phyloP scores from a whole-genome alignment of 1,139 yeast genomes.

The Yamadazyma epiphylla region DNA sequence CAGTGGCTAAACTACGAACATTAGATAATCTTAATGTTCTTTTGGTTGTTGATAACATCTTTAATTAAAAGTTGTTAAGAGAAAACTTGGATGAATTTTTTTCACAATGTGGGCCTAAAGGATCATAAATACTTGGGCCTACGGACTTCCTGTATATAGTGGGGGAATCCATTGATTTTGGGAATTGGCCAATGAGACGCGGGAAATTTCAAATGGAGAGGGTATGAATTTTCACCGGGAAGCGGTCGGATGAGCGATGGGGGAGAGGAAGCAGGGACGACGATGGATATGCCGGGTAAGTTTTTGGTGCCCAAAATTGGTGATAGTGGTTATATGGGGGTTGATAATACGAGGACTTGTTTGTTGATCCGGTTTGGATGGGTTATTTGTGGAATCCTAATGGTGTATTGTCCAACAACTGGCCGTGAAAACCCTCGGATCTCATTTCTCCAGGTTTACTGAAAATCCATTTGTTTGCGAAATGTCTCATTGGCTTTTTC shows the following conservation, averaged over 20 bases:
- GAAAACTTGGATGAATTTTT: too few relatives aligned
- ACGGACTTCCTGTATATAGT: neutral
- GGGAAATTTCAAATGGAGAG: neutral
- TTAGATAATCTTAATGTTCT: slow-evolving; percentile 29
- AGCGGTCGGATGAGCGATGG: neutral
- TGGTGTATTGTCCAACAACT: too few relatives aligned
- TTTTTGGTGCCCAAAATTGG: too few relatives aligned
- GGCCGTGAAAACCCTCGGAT: neutral
- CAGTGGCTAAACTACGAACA: slow-evolving; percentile 73
- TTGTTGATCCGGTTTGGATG: too few relatives aligned
- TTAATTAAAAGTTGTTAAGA: slow-evolving; percentile 3
- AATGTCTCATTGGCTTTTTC: neutral
- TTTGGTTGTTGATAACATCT: slow-evolving; percentile 42
- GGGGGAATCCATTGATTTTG: neutral
- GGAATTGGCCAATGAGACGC: neutral
- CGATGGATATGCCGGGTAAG: too few relatives aligned
- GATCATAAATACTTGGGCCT: neutral
- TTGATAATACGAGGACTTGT: too few relatives aligned
- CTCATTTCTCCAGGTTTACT: neutral
- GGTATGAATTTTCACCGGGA: neutral
- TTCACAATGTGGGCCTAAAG: neutral
- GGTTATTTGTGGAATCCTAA: too few relatives aligned
- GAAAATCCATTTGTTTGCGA: neutral
- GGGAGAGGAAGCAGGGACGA: neutral
- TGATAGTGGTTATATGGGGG: too few relatives aligned